Evolutionary conservation across 2,329 filamentous ascomycete species (phyloP), one percentile per base, ranked within the genome.

Genomic region (Claviceps digitariae): DNA sequence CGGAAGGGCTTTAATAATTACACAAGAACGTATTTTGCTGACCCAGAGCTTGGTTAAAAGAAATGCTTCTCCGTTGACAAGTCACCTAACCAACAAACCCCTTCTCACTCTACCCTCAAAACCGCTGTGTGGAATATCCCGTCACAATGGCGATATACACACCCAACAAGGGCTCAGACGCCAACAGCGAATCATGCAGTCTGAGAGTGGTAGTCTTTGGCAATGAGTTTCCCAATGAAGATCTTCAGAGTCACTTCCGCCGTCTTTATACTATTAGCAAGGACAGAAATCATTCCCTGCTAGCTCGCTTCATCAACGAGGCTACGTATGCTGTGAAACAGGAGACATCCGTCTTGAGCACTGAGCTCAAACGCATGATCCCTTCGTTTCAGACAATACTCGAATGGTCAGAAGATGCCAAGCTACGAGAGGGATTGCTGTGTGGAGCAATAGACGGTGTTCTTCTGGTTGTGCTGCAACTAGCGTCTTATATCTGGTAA

Each of bases 401-500:
- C 2, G 58, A 59, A 49, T 64, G 68, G 38, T 51, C 38, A 17
- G 65, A 58, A 1, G 66, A 71, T 17, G 46, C 58, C 4, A 59
- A 66, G 3, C 64, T 75, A 2, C 68, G 72, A 1, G 59, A 67
- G 15, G 69, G 74, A 1, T 62, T 59, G 7, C 59, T 78, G 8
- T 63, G 68, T 36, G 74, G 67, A 0, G 61, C 74, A 4, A 59
- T 77, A 2, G 73, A 77, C 34, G 70, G 74, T 2, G 63, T 70
- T 6, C 58, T 77, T 1, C 66, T 77, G 2, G 60, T 60, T 47
- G 60, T 66, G 1, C 55, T 72, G 4, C 60, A 77, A 55, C 34
- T 78, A 2, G 72, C 60, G 1, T 64, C 63, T 2, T 65, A 69
- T 48, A 75, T 78, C 49, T 70, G 68, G 74, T 75, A 66, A 53